Evolutionary conservation across 805 yeast species (phyloP).

Genomic region (Zygotorulaspora danielsina): DNA sequence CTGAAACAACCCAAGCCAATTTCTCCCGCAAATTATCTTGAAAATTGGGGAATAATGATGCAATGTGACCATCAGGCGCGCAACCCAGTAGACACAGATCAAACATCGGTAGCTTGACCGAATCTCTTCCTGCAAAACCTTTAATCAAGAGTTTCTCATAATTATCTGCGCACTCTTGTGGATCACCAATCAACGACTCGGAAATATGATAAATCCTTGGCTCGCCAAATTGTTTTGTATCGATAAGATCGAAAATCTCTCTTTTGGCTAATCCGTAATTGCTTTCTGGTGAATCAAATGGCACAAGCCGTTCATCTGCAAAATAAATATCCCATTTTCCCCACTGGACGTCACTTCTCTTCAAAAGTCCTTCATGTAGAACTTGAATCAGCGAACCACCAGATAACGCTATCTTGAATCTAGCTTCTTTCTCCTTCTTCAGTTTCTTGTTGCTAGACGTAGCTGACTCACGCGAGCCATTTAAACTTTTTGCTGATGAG

Average conservation of each 20-base stretch:
- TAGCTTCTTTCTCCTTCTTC: constrained; percentile 54
- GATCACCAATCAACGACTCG: constrained; percentile 65
- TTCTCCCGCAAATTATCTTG: constrained; percentile 80
- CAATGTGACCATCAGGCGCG: constrained; percentile 97
- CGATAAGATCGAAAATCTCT: constrained; percentile 62
- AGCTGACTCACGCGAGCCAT: constrained; percentile 8
- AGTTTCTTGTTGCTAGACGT: constrained; percentile 32
- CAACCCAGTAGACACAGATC: constrained; percentile 89
- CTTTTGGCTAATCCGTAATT: constrained; percentile 88
- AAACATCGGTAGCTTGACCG: constrained; percentile 92
- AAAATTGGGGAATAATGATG: constrained; percentile 79
- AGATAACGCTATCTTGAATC: constrained; percentile 86
- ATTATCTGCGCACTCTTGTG: constrained; percentile 90
- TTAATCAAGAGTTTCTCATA: constrained; percentile 82
- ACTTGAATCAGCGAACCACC: constrained; percentile 92
- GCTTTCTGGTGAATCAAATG: constrained; percentile 74
- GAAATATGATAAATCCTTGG: constrained; percentile 85
- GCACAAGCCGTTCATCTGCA: constrained; percentile 94
- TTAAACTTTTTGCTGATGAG: constrained; percentile 21
- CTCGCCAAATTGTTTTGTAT: constrained; percentile 35
- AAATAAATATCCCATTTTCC: constrained; percentile 92
- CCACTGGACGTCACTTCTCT: constrained; percentile 79
- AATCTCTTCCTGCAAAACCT: constrained; percentile 93
- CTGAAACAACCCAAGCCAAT: constrained; percentile 90
- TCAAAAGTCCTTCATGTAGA: constrained; percentile 76